A percentile compares a stretch with the other conserved stretches of the same genome.
phyloP scores from a whole-genome alignment of 2,329 filamentous ascomycete species.

The Arthrobotrys musiformis region DNA sequence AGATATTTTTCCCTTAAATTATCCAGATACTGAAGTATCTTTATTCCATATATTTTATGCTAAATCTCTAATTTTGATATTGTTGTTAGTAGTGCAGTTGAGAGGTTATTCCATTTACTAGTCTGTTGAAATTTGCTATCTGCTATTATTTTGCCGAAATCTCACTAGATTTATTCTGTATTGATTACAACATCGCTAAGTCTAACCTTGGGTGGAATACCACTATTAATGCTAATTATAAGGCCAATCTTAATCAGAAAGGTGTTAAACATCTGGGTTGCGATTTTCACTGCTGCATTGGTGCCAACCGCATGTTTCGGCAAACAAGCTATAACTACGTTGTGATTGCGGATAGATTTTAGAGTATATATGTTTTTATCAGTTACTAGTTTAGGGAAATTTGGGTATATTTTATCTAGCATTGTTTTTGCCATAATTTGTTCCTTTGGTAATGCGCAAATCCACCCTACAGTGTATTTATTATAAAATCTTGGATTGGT shows the following conservation, averaged over 20 bases:
- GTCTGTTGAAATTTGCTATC: neutral
- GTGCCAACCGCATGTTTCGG: neutral
- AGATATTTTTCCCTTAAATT: neutral
- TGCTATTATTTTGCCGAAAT: neutral
- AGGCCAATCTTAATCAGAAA: neutral
- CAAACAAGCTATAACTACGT: neutral
- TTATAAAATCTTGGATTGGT: neutral
- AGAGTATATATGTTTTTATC: neutral
- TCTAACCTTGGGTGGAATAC: neutral
- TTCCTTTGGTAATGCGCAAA: neutral
- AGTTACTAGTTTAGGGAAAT: neutral
- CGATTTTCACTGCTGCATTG: neutral
- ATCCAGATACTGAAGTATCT: neutral
- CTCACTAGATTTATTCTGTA: neutral
- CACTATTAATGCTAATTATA: neutral
- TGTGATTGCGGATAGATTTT: neutral
- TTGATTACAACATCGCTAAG: neutral
- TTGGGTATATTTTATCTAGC: neutral
- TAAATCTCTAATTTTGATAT: neutral
- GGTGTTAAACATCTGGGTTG: neutral
- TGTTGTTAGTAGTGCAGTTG: neutral
- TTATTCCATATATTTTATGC: neutral
- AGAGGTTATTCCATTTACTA: neutral
- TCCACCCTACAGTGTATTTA: conserved; percentile 5
- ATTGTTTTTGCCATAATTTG: neutral